Evolutionary conservation across 2,329 filamentous ascomycete species (phyloP).

Genomic region (Neofusicoccum sp.): DNA sequence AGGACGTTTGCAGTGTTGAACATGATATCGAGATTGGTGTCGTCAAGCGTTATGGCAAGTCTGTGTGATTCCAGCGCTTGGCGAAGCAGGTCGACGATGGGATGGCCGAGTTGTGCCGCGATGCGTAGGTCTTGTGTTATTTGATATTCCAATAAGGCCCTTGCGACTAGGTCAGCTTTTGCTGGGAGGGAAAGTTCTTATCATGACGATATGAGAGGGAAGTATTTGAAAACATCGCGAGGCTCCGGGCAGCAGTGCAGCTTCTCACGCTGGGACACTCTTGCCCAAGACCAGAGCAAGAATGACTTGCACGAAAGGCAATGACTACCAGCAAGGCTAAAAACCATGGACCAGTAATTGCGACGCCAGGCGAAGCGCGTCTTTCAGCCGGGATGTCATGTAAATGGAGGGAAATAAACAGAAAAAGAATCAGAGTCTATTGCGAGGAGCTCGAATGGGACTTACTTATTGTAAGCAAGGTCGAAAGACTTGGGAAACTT

Average conservation of each 20-base stretch:
- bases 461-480: constrained; percentile 71
- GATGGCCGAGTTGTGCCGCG: constrained; percentile 55
- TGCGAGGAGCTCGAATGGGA: constrained; percentile 13
- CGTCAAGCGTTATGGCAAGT: constrained; percentile 58
- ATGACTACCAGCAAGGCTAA: too few species aligned
- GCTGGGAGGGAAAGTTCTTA: neutral
- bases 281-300: neutral
- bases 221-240: neutral
- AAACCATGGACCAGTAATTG: too few species aligned
- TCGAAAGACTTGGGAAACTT: constrained; percentile 64
- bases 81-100: constrained; percentile 55
- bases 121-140: constrained; percentile 66
- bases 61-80: constrained; percentile 64
- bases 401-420: neutral
- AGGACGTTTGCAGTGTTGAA: constrained; percentile 73
- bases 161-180: constrained; percentile 29
- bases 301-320: neutral
- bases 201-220: neutral
- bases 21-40: constrained; percentile 64
- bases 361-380: too few species aligned
- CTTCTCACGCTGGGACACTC: neutral
- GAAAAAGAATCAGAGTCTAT: neutral
- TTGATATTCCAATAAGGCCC: constrained; percentile 67
- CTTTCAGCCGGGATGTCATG: neutral
- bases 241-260: too few species aligned